Evolutionary conservation across 352 stramenopile species (phyloP).

Genomic region (Phytophthora crassamura): DNA sequence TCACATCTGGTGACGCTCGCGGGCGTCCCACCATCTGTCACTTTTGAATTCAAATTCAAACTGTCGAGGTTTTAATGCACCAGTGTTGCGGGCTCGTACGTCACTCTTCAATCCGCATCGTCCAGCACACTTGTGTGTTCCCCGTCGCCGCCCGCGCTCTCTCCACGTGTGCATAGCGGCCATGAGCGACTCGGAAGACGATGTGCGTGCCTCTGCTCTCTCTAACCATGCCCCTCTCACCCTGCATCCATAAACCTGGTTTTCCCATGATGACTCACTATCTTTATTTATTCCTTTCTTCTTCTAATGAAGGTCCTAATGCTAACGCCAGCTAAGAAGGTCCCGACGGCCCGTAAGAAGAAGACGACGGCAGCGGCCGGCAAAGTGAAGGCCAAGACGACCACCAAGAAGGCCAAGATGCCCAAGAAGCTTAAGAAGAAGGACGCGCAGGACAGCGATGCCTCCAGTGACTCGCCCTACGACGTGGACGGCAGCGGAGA

Average conservation of each 20-base stretch:
- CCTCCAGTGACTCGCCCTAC: constrained; percentile 12
- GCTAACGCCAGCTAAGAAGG: constrained; percentile 31
- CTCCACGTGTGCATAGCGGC: constrained; percentile 2
- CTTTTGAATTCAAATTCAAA: no score
- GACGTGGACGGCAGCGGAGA: constrained; percentile 49
- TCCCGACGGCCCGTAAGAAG: constrained; percentile 29
- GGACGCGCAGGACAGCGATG: constrained; percentile 22
- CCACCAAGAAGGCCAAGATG: constrained; percentile 39
- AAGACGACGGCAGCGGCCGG: constrained; percentile 36
- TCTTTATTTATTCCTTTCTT: constrained; percentile 5
- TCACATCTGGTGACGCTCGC: no score
- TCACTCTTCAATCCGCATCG: no score
- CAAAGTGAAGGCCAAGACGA: constrained; percentile 39
- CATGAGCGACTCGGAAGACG: constrained; percentile 62
- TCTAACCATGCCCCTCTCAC: background rate
- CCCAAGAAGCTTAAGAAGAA: constrained; percentile 59
- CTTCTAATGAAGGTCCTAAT: constrained; percentile 30
- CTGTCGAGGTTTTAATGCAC: no score
- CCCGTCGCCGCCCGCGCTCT: no score
- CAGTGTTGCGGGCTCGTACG: no score
- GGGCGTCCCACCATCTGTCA: no score
- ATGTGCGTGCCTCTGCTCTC: constrained; percentile 42
- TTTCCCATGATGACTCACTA: constrained; percentile 14
- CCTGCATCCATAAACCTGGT: background rate
- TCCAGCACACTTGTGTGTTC: no score